Conservation (phyloP, 1,139 yeast genomes). For the Saccharomycopsis crataegensis region DNA sequence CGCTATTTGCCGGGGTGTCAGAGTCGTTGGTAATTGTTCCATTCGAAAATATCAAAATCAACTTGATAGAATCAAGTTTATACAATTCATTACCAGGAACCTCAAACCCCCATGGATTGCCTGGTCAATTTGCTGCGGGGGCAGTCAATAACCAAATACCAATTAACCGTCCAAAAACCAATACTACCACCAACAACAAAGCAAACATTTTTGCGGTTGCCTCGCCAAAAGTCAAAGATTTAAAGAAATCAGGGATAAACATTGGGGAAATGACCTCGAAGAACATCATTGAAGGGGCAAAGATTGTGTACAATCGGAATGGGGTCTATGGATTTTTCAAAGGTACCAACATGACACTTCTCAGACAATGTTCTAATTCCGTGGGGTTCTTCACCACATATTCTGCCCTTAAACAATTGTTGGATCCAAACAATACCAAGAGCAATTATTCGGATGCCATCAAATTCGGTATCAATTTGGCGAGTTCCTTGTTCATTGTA, state of each 20-base stretch:
- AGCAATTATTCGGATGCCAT: slow-evolving; percentile 31
- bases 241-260: not conserved
- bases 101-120: slow-evolving; percentile 11
- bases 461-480: slow-evolving; percentile 46
- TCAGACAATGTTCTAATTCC: slow-evolving; percentile 73
- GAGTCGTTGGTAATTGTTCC: slow-evolving; percentile 86
- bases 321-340: slow-evolving; percentile 75
- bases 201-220: slow-evolving; percentile 1
- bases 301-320: slow-evolving; percentile 65
- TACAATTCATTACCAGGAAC: slow-evolving; percentile 22
- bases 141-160: not conserved
- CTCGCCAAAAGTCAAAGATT: not conserved
- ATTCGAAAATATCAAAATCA: slow-evolving; percentile 79
- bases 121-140: not conserved
- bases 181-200: not conserved
- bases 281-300: slow-evolving; percentile 44
- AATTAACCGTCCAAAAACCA: not conserved
- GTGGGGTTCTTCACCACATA: slow-evolving; percentile 81
- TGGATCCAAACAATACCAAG: slow-evolving; percentile 43
- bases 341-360: slow-evolving; percentile 73
- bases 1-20: slow-evolving; percentile 72
- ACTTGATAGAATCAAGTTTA: slow-evolving; percentile 66
- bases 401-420: slow-evolving; percentile 63
- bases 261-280: slow-evolving; percentile 36
- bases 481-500: slow-evolving; percentile 57